Conservation (phyloP, 768 basidiomycete species). For the Boletus rufocinnamomeus region DNA sequence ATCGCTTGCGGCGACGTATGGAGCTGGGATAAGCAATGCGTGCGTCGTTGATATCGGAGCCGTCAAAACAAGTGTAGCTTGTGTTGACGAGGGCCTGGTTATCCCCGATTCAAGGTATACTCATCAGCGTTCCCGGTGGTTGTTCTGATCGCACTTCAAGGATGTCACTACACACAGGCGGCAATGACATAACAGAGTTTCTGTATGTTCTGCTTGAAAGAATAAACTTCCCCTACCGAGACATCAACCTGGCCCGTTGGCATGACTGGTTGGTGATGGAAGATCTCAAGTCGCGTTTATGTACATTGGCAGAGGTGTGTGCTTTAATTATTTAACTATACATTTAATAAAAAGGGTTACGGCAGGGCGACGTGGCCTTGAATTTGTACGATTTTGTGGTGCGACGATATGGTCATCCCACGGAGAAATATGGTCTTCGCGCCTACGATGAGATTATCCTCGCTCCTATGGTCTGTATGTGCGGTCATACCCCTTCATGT, state of each 20-base stretch:
- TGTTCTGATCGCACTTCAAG: conserved; percentile 38
- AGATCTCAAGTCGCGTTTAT: conserved; percentile 81
- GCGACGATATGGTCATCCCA: conserved; percentile 68
- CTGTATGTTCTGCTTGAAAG: conserved; percentile 75
- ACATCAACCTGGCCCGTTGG: conserved; percentile 70
- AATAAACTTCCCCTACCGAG: conserved; percentile 86
- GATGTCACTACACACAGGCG: conserved; percentile 83
- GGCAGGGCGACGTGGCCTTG: conserved; percentile 82
- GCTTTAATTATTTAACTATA: conserved; percentile 5
- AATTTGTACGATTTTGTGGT: conserved; percentile 92
- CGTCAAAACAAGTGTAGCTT: conserved; percentile 78
- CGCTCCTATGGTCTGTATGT: conserved; percentile 78
- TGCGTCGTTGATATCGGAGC: conserved; percentile 97
- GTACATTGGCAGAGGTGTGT: conserved; percentile 85
- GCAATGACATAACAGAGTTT: conserved; percentile 94
- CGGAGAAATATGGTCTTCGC: conserved; percentile 86
- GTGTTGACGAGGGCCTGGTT: conserved; percentile 92
- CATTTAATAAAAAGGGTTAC: conserved; percentile 9
- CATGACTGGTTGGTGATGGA: conserved; percentile 94
- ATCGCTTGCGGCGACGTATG: conserved; percentile 90
- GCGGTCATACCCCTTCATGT: background rate
- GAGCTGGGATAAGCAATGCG: conserved; percentile 91
- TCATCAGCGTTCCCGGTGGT: background rate
- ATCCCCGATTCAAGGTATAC: conserved; percentile 81
- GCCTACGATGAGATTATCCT: conserved; percentile 96